These are phyloP conservation scores for Cyberlindnera lachancei DNA, from an alignment of 805 yeast genomes.

Conservation along the genomic window DNA sequence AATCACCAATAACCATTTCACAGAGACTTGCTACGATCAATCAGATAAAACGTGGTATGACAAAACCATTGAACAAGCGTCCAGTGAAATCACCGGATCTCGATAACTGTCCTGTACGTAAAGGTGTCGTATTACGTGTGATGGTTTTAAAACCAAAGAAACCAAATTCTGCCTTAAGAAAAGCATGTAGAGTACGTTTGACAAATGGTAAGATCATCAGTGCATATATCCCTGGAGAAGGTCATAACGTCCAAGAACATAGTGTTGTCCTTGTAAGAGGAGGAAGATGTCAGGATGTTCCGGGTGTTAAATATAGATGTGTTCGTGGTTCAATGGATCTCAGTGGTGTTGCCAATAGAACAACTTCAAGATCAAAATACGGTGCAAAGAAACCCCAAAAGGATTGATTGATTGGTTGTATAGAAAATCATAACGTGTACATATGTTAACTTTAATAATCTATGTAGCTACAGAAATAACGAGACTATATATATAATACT, in stretches of 20 bases:
- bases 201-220: constrained; percentile 84
- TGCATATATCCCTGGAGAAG: constrained; percentile 97
- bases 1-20: constrained; percentile 12
- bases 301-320: constrained; percentile 94
- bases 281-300: constrained; percentile 97
- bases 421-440: not conserved
- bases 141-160: constrained; percentile 96
- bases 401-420: constrained; percentile 15
- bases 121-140: constrained; percentile 90
- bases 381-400: constrained; percentile 82
- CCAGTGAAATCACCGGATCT: constrained; percentile 72
- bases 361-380: constrained; percentile 83
- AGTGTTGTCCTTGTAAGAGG: constrained; percentile 94
- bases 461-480: too few relatives aligned
- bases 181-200: constrained; percentile 90
- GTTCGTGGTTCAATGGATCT: constrained; percentile 91
- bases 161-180: constrained; percentile 97
- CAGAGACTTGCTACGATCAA: constrained; percentile 56
- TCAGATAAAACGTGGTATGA: constrained; percentile 66
- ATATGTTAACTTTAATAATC: too few relatives aligned
- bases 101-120: constrained; percentile 73
- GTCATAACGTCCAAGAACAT: constrained; percentile 97
- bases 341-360: constrained; percentile 90
- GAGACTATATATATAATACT: not conserved
- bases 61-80: constrained; percentile 40